Evolutionary conservation across 129 eudicot genomes (phyloP), one percentile per base, ranked within the genome.

Genomic region (Ambrosia artemisiifolia): DNA sequence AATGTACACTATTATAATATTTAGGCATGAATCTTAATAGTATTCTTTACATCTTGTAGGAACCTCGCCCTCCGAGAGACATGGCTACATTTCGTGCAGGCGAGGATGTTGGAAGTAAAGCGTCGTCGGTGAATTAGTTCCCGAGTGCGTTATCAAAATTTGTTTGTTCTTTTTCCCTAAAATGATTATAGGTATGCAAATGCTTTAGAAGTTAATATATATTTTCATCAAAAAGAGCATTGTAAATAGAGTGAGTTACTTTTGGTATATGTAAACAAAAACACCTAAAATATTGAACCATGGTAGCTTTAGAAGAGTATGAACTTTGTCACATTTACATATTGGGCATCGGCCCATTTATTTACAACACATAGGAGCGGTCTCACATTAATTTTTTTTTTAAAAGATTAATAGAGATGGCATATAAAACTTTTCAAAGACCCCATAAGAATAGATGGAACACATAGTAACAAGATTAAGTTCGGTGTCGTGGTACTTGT

Each of bases 31-130:
- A 40, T 40, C 44, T 40, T 40, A 40, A 40, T 40, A 40, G 11
- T 40, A 40, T 40, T 10, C 10, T 40, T 40, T 40, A 40, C 55
- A 10, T 63, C 20, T 48, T 76, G 65, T 72, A 92, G 98, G 98
- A 93, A 54, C 75, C 81, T 62, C 95, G 96, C 5, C 69, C 88
- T 11, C 65, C 73, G 6, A 82, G 85, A 64, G 92, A 85, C 30
- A 65, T 75, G 18, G 75, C 84, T 77, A 75, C 89, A 9, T 78
- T 77, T 12, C 63, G 38, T 65, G 56, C 79, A 9, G 71, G 72
- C 34, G 53, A 83, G 14, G 75, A 50, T 68, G 79, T 46, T 47
- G 65, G 79, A 36, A 78, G 69, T 40, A 78, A 78, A 69, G 61
- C 43, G 66, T 47, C 35, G 56, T 36, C 36, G 9, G 47, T 77